Conservation (phyloP, 1,139 yeast genomes). For the Pichia cactophila region DNA sequence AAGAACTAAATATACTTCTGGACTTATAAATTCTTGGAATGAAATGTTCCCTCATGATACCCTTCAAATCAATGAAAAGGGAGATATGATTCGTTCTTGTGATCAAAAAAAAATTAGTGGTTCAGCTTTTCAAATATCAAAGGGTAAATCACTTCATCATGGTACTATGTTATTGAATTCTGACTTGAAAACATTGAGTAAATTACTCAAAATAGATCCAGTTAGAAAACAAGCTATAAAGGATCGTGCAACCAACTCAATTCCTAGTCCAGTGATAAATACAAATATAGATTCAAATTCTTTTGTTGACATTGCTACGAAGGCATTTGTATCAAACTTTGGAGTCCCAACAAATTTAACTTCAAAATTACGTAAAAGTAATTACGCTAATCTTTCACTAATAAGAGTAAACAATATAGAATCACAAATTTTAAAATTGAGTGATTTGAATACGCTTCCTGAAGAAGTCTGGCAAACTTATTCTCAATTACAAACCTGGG, state of each 20-base stretch:
- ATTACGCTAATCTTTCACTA: slow-evolving; percentile 12
- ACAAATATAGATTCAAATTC: slow-evolving; percentile 38
- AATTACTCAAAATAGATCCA: slow-evolving; percentile 38
- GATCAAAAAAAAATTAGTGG: slow-evolving; percentile 66
- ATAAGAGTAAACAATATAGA: slow-evolving; percentile 9
- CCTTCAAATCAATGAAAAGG: slow-evolving; percentile 55
- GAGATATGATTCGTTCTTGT: slow-evolving; percentile 59
- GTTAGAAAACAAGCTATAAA: slow-evolving; percentile 29
- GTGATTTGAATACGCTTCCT: slow-evolving; percentile 34
- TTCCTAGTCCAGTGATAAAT: slow-evolving; percentile 69
- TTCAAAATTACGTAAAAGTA: not conserved
- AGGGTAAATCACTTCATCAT: slow-evolving; percentile 85
- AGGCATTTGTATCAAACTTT: slow-evolving; percentile 38
- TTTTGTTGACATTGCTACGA: slow-evolving; percentile 42
- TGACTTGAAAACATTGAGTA: slow-evolving; percentile 47
- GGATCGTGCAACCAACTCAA: slow-evolving; percentile 67
- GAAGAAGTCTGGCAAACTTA: slow-evolving; percentile 38
- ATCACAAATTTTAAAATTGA: slow-evolving; percentile 19
- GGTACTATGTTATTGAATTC: slow-evolving; percentile 88
- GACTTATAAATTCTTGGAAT: slow-evolving; percentile 48
- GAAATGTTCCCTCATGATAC: slow-evolving; percentile 13
- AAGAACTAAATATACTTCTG: slow-evolving; percentile 51
- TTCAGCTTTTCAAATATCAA: slow-evolving; percentile 80
- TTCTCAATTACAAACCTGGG: slow-evolving; percentile 47
- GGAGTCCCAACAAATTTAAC: slow-evolving; percentile 23